Evolutionary conservation across 163 green algal genomes (phyloP).

Genomic region (Scenedesmus sp.): DNA sequence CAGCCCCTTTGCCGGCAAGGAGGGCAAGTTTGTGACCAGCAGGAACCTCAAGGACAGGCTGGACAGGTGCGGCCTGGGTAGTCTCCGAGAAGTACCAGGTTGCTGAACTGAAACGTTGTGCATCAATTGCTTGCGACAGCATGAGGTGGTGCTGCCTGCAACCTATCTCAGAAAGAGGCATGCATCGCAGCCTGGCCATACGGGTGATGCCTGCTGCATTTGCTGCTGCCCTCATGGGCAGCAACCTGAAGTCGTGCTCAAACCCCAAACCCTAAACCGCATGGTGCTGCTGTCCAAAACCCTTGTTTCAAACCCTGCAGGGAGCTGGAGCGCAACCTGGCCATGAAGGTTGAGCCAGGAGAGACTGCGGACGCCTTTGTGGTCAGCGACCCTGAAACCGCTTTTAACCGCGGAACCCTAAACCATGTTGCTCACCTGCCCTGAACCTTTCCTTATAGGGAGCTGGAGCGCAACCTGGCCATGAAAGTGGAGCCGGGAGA

Average conservation of each 20-base stretch:
- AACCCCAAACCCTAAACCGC: background rate
- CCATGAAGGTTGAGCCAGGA: constrained; percentile 91
- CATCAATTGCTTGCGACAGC: too few relatives aligned
- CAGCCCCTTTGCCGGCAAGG: constrained; percentile 95
- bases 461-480: constrained; percentile 99
- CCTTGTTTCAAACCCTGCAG: background rate
- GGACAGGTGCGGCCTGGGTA: constrained; percentile 57
- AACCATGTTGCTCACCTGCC: background rate
- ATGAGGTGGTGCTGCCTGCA: background rate
- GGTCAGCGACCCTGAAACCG: constrained; percentile 77
- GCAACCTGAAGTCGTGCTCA: too few relatives aligned
- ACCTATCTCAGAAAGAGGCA: background rate
- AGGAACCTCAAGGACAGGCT: constrained; percentile 78
- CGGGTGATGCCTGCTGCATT: too few relatives aligned
- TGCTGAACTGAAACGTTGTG: too few relatives aligned
- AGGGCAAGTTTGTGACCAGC: constrained; percentile 96
- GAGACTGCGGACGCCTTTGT: constrained; percentile 95
- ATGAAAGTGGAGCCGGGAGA: constrained; percentile 92
- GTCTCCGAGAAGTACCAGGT: too few relatives aligned
- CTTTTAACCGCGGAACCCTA: too few relatives aligned
- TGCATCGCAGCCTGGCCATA: background rate
- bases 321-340: constrained; percentile 99
- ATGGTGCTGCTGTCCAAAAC: background rate
- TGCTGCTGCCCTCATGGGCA: too few relatives aligned
- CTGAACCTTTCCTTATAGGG: constrained; percentile 43